Percentiles rank a stretch among this genome's conserved stretches.
Conservation (phyloP, 2,329 filamentous ascomycete species). For the Colletotrichum echinochloae region DNA sequence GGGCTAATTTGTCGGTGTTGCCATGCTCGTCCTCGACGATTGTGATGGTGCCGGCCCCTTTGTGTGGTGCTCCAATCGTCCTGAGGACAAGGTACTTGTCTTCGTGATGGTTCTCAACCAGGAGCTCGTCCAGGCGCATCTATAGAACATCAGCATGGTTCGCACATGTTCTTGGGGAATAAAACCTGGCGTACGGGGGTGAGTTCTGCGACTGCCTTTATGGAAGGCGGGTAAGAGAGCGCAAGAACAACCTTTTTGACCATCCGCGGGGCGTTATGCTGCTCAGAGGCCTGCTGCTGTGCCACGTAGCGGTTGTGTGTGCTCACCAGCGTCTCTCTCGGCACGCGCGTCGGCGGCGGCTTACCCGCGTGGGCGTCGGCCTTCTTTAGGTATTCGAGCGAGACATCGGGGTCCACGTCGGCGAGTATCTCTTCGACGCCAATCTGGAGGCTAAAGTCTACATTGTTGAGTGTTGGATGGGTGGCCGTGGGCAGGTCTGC, state of each 20-base stretch:
- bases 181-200: conserved; percentile 22
- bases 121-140: conserved; percentile 49
- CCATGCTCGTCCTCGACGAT: conserved; percentile 52
- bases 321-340: conserved; percentile 36
- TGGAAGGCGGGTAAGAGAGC: conserved; percentile 43
- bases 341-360: conserved; percentile 32
- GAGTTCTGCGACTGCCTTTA: conserved; percentile 31
- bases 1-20: conserved; percentile 51
- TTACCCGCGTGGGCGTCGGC: conserved; percentile 43
- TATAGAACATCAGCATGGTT: conserved; percentile 9
- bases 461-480: conserved; percentile 32
- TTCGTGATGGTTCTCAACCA: conserved; percentile 51
- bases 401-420: conserved; percentile 44
- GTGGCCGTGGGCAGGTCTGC: background rate
- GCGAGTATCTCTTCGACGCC: conserved; percentile 42
- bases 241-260: conserved; percentile 45
- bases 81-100: conserved; percentile 49
- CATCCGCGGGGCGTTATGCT: conserved; percentile 41
- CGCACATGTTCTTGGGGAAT: no score
- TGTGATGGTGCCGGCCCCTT: conserved; percentile 50
- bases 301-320: conserved; percentile 43
- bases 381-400: conserved; percentile 42
- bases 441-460: conserved; percentile 41
- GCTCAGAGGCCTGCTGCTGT: conserved; percentile 20
- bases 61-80: conserved; percentile 47